Evolutionary conservation across 2,329 filamentous ascomycete genomes (phyloP).

Genomic region (Fusarium dimerum): DNA sequence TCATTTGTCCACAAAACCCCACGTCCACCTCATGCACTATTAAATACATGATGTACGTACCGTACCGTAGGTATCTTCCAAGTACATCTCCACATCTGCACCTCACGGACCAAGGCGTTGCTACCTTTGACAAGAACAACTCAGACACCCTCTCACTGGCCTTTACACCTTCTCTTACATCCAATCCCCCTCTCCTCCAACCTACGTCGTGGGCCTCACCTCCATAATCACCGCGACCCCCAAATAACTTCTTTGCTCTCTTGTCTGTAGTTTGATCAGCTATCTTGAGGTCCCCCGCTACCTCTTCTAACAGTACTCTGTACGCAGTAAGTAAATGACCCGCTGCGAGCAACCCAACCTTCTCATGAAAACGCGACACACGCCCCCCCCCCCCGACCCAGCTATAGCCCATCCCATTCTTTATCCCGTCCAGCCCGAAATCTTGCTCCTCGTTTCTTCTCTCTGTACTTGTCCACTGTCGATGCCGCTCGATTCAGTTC

Average conservation of each 20-base stretch:
- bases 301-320: neutral
- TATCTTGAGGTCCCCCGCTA: neutral
- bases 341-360: neutral
- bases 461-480: neutral
- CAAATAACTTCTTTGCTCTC: neutral
- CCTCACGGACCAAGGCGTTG: slow-evolving; percentile 21
- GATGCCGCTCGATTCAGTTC: neutral
- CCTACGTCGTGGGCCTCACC: neutral
- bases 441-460: neutral
- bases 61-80: slow-evolving; percentile 41
- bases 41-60: slow-evolving; percentile 6
- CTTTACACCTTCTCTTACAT: slow-evolving; percentile 2
- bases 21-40: too few species aligned
- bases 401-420: neutral
- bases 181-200: neutral
- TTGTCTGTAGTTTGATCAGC: neutral
- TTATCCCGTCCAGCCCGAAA: neutral
- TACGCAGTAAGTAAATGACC: neutral
- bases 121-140: slow-evolving; percentile 31
- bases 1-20: too few species aligned
- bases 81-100: slow-evolving; percentile 32
- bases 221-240: neutral
- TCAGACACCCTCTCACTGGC: slow-evolving; percentile 27
- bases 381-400: neutral
- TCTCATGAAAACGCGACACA: neutral